These are phyloP conservation scores for Bruguiera hainesii DNA, from an alignment of 441 rosid genomes.

Conservation along the genomic window DNA sequence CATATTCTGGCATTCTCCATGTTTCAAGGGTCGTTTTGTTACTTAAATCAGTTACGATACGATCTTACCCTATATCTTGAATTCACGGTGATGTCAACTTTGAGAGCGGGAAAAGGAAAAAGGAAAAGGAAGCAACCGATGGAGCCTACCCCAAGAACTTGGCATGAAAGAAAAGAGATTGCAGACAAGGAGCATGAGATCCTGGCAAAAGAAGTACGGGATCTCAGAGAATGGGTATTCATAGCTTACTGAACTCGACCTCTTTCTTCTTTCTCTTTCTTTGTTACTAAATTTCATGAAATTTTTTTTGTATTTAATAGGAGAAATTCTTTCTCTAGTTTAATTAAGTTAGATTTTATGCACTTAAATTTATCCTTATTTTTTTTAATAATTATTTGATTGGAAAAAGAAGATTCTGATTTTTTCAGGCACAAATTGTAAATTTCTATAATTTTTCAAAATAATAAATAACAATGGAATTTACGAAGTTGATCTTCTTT, in stretches of 20 bases:
- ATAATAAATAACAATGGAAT: too few relatives aligned
- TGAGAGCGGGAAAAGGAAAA: slow-evolving; percentile 19
- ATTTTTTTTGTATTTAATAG: too few relatives aligned
- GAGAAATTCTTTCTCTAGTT: neutral
- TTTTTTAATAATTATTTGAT: too few relatives aligned
- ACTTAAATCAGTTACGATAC: neutral
- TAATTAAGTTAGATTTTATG: too few relatives aligned
- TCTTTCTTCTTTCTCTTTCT: neutral
- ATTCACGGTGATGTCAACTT: slow-evolving; percentile 9
- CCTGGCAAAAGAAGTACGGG: slow-evolving; percentile 24
- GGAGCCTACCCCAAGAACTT: slow-evolving; percentile 14
- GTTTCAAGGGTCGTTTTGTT: neutral
- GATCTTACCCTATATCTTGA: neutral
- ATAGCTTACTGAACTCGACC: neutral
- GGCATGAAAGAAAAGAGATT: slow-evolving; percentile 21
- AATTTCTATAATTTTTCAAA: too few relatives aligned
- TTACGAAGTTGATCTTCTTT: too few relatives aligned
- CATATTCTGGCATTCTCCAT: neutral
- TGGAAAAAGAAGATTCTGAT: too few relatives aligned
- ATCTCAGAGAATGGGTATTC: slow-evolving; percentile 34
- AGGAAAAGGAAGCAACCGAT: slow-evolving; percentile 19
- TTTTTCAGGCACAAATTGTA: too few relatives aligned
- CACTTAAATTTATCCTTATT: too few relatives aligned
- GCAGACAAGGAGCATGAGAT: slow-evolving; percentile 23
- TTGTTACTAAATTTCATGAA: neutral